Percentiles rank a stretch among this genome's conserved stretches.
phyloP scores from a whole-genome alignment of 139 green algal species.

The Coelastrella sp. region DNA sequence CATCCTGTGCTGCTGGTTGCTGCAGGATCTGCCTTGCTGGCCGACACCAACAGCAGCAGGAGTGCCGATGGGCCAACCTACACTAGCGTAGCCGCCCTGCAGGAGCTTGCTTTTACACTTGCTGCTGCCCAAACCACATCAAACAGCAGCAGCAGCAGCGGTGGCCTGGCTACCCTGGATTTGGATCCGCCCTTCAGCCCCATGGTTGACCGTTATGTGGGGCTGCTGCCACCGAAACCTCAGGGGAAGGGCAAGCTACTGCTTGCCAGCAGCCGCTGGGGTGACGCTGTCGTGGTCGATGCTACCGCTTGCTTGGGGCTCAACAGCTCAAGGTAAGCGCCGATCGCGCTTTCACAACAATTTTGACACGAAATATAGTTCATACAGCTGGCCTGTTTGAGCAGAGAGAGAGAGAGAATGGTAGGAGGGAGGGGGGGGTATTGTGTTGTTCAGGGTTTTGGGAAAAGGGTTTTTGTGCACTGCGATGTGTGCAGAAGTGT shows the following conservation, averaged over 20 bases:
- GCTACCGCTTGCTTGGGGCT: constrained; percentile 17
- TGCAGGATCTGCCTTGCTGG: not conserved
- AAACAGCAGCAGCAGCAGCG: constrained; percentile 14
- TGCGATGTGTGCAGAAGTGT: no score
- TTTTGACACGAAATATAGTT: no score
- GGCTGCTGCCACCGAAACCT: constrained; percentile 36
- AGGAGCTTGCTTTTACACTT: constrained; percentile 36
- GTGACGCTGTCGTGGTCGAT: constrained; percentile 42
- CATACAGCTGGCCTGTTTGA: not conserved
- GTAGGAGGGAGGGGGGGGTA: no score
- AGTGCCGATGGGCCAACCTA: constrained; percentile 22
- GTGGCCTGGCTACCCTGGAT: not conserved
- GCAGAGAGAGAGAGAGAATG: not conserved
- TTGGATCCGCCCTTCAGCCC: constrained; percentile 47
- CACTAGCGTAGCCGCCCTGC: constrained; percentile 37
- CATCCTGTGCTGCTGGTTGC: not conserved
- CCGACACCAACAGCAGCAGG: constrained; percentile 5
- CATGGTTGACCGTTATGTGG: constrained; percentile 29
- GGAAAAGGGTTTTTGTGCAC: no score
- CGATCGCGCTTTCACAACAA: not conserved
- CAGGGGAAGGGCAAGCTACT: constrained; percentile 5
- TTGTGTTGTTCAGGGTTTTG: no score
- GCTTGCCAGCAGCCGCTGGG: constrained; percentile 30
- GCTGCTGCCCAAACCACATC: not conserved
- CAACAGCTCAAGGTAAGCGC: not conserved